Percentiles rank a stretch among this genome's conserved stretches.
Conservation (phyloP, 1,284 basidiomycete species). For the Apiotrichum mycotoxinovorans region DNA sequence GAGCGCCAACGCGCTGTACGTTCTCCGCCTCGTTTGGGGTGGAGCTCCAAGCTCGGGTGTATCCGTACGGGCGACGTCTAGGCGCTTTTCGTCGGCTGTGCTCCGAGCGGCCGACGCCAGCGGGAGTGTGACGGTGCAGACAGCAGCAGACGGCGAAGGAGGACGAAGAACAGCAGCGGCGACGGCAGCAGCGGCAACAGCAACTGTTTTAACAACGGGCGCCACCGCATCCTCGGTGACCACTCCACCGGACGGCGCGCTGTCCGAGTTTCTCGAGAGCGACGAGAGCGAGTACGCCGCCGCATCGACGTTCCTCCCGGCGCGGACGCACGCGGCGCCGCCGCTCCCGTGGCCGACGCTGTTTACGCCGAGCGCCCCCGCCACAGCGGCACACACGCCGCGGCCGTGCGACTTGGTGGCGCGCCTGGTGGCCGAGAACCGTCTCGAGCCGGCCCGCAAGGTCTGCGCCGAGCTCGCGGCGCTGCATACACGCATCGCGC, state of each 20-base stretch:
- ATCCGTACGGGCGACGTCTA: neutral
- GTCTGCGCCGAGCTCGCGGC: conserved; percentile 32
- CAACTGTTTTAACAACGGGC: neutral
- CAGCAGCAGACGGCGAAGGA: no score
- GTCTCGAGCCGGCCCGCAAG: conserved; percentile 23
- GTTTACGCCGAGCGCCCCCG: conserved; percentile 17
- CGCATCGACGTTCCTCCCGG: conserved; percentile 26
- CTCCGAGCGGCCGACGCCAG: neutral
- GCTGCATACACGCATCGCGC: conserved; percentile 26
- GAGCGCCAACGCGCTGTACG: conserved; percentile 20
- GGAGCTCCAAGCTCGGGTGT: neutral
- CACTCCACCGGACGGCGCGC: neutral
- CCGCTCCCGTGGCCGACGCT: conserved; percentile 43
- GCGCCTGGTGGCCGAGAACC: conserved; percentile 22
- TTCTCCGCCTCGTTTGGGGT: conserved; percentile 20
- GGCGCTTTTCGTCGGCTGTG: conserved; percentile 5
- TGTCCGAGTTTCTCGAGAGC: conserved; percentile 31
- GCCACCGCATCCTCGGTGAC: neutral
- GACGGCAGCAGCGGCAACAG: no score
- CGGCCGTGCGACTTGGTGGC: conserved; percentile 34
- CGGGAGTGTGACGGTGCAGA: neutral
- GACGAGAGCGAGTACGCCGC: conserved; percentile 30
- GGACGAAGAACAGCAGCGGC: no score
- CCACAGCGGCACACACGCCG: conserved; percentile 2
- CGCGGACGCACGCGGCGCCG: neutral